Conservation (phyloP, 2,329 filamentous ascomycete species). For the Sclerotinia subarctica region DNA sequence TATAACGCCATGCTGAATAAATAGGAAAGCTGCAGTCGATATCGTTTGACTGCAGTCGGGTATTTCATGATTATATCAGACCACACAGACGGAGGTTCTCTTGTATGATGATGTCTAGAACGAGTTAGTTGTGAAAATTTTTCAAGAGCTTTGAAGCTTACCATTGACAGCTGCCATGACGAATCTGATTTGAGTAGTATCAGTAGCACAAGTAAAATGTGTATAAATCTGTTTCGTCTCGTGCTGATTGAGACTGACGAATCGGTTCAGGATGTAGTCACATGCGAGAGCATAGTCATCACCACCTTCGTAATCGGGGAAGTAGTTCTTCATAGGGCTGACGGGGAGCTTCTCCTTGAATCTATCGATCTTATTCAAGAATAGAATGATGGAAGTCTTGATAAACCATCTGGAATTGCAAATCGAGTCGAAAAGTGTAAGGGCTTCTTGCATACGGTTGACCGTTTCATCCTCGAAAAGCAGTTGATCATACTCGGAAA, state of each 20-base stretch:
- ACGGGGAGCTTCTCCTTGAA: constrained; percentile 83
- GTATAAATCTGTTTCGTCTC: constrained; percentile 99
- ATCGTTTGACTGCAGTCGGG: constrained; percentile 6
- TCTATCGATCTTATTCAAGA: constrained; percentile 86
- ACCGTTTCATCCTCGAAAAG: constrained; percentile 95
- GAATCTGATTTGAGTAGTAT: constrained; percentile 98
- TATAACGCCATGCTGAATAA: constrained; percentile 37
- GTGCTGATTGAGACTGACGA: constrained; percentile 97
- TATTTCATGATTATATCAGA: constrained; percentile 65
- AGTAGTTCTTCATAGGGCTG: constrained; percentile 85
- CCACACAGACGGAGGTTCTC: constrained; percentile 97
- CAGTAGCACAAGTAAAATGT: constrained; percentile 97
- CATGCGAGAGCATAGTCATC: constrained; percentile 94
- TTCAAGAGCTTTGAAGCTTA: constrained; percentile 46
- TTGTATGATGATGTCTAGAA: constrained; percentile 96
- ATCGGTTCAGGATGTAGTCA: constrained; percentile 98
- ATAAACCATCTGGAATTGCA: constrained; percentile 90
- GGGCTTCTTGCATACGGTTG: constrained; percentile 88
- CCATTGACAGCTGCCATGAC: constrained; percentile 99
- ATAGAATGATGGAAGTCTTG: constrained; percentile 83
- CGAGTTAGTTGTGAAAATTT: constrained; percentile 43
- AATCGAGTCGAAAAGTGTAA: constrained; percentile 83
- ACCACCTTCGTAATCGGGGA: constrained; percentile 89
- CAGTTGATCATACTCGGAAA: constrained; percentile 96
- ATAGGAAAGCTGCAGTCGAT: constrained; percentile 24